phyloP scores from a whole-genome alignment of 192 early-diverging fungal genomes.

The Chytriomyces sp. region DNA sequence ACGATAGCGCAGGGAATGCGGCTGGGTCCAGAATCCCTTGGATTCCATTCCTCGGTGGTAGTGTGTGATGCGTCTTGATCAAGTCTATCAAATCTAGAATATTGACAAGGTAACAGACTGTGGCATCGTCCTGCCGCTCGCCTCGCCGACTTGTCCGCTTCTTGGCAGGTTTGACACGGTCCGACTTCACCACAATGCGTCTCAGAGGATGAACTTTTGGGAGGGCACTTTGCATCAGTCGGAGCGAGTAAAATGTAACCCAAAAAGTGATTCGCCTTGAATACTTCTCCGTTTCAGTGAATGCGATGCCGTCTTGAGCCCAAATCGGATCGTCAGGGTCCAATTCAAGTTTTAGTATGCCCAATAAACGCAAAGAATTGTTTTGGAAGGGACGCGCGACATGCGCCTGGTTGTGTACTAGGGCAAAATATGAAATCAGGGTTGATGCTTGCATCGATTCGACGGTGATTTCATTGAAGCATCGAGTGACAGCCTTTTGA shows the following conservation, averaged over 20 bases:
- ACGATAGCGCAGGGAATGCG: neutral
- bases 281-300: neutral
- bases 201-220: neutral
- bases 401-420: neutral
- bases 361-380: neutral
- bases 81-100: neutral
- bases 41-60: neutral
- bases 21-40: neutral
- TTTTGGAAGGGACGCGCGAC: neutral
- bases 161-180: neutral
- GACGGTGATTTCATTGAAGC: neutral
- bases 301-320: neutral
- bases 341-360: neutral
- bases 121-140: neutral
- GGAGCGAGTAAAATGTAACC: neutral
- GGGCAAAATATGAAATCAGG: neutral
- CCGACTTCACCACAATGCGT: neutral
- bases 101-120: neutral
- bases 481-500: neutral
- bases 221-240: neutral
- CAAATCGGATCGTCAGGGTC: neutral
- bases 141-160: neutral
- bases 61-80: neutral
- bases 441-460: neutral
- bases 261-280: neutral